Percentiles rank a stretch among this genome's conserved stretches.
Evolutionary conservation across 176 grass and related monocot species (phyloP).

Genomic region (Neostapfia colusana): DNA sequence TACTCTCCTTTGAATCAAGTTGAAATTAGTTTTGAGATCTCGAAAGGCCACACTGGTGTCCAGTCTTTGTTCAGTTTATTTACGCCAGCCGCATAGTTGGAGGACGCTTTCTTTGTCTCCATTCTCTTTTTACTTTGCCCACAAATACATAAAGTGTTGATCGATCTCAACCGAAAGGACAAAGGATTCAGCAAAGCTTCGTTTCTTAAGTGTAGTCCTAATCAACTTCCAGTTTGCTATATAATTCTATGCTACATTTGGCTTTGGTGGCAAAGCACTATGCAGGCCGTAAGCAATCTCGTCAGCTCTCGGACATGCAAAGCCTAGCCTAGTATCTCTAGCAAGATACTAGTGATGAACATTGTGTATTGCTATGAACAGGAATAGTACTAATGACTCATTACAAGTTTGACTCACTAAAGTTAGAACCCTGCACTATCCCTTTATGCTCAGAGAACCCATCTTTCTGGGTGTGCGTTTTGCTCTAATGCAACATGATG

Average conservation of each 20-base stretch:
- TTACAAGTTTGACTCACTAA: constrained; percentile 20
- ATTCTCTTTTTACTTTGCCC: not conserved
- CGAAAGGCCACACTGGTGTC: not conserved
- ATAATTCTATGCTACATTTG: no score
- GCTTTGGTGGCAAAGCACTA: no score
- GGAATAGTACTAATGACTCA: not conserved
- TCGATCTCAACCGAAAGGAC: constrained; percentile 27
- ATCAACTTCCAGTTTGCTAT: constrained; percentile 37
- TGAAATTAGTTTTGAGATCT: not conserved
- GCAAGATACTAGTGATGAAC: no score
- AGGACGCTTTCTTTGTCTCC: not conserved
- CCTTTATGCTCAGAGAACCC: constrained; percentile 9
- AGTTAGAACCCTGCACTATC: not conserved
- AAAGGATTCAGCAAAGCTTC: not conserved
- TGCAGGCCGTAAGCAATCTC: not conserved
- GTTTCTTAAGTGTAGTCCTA: constrained; percentile 37
- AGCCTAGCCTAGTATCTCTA: not conserved
- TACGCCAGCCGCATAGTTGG: no score
- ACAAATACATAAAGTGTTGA: not conserved
- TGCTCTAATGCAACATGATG: constrained; percentile 10
- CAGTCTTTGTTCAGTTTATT: not conserved
- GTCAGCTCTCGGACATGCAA: not conserved
- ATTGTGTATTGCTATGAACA: no score
- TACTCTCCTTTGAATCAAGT: no score
- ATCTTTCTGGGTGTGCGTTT: not conserved